phyloP scores from a whole-genome alignment of 1,284 basidiomycete genomes.

The Trichosporon sp. region DNA sequence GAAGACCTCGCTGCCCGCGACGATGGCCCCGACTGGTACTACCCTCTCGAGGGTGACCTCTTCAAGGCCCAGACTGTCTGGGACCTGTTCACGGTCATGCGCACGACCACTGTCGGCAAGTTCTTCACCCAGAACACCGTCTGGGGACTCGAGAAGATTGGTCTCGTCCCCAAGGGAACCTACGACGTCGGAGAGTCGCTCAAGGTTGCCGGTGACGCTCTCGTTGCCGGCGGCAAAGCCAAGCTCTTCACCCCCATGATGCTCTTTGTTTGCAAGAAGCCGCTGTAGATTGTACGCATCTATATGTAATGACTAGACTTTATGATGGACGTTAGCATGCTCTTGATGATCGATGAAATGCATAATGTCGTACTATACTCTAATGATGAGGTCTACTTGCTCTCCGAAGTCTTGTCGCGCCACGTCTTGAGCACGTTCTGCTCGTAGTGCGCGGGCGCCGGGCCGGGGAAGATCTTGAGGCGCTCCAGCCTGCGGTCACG shows the following conservation, averaged over 20 bases:
- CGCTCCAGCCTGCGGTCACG: slow-evolving; percentile 80
- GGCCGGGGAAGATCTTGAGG: slow-evolving; percentile 77
- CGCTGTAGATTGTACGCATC: slow-evolving; percentile 26
- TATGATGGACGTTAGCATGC: not conserved
- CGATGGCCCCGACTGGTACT: slow-evolving; percentile 89
- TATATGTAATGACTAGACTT: slow-evolving; percentile 13
- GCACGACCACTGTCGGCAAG: slow-evolving; percentile 86
- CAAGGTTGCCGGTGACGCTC: slow-evolving; percentile 75
- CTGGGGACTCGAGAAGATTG: slow-evolving; percentile 74
- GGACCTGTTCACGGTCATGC: slow-evolving; percentile 84
- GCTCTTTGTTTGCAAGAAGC: slow-evolving; percentile 50
- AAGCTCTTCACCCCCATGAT: slow-evolving; percentile 67
- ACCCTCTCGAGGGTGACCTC: slow-evolving; percentile 92
- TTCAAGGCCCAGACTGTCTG: slow-evolving; percentile 88
- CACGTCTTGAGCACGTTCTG: slow-evolving; percentile 49
- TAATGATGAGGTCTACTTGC: slow-evolving; percentile 4
- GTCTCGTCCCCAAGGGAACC: slow-evolving; percentile 89
- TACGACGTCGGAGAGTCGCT: slow-evolving; percentile 86
- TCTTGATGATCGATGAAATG: slow-evolving; percentile 19
- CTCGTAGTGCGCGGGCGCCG: slow-evolving; percentile 40
- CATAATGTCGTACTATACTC: slow-evolving; percentile 19
- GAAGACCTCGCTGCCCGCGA: slow-evolving; percentile 84
- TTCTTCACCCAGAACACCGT: slow-evolving; percentile 81
- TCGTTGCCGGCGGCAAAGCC: slow-evolving; percentile 80
- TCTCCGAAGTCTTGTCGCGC: slow-evolving; percentile 32